A percentile compares a stretch with the other conserved stretches of the same genome.
phyloP scores from a whole-genome alignment of 805 yeast genomes.

The Ogataea philodendri region DNA sequence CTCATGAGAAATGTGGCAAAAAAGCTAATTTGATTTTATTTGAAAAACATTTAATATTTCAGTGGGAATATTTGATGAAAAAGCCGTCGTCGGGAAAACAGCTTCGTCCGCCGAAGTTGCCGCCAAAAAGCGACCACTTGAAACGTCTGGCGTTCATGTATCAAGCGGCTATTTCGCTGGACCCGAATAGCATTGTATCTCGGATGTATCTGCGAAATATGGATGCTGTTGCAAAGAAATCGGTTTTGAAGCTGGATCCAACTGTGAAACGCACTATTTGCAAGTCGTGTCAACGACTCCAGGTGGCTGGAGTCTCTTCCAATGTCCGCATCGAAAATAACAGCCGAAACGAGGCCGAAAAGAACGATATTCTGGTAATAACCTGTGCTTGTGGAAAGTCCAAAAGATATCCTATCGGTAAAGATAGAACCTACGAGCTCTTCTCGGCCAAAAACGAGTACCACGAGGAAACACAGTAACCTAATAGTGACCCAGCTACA shows the following conservation, averaged over 20 bases:
- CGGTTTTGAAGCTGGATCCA: slow-evolving; percentile 64
- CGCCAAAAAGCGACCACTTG: slow-evolving; percentile 59
- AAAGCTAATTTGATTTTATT: slow-evolving; percentile 1
- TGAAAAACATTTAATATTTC: too few species aligned
- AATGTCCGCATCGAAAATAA: slow-evolving; percentile 40
- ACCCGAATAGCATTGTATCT: slow-evolving; percentile 42
- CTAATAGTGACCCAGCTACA: too few species aligned
- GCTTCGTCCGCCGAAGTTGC: slow-evolving; percentile 25
- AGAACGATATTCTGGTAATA: slow-evolving; percentile 48
- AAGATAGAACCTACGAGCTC: slow-evolving; percentile 44
- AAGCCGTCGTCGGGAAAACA: not conserved
- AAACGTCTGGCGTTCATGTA: slow-evolving; percentile 57
- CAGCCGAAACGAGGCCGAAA: slow-evolving; percentile 33
- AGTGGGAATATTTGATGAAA: slow-evolving; percentile 4
- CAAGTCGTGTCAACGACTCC: slow-evolving; percentile 56
- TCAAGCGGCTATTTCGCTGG: slow-evolving; percentile 46
- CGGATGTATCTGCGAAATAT: slow-evolving; percentile 54
- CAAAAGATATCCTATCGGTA: slow-evolving; percentile 65
- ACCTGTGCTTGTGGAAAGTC: slow-evolving; percentile 51
- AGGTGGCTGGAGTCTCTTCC: slow-evolving; percentile 48
- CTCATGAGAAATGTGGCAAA: slow-evolving; percentile 55
- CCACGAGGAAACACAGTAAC: slow-evolving; percentile 8
- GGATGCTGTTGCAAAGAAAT: slow-evolving; percentile 62
- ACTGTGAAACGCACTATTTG: slow-evolving; percentile 65
- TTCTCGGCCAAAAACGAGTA: slow-evolving; percentile 41